A percentile compares a stretch with the other conserved stretches of the same genome.
phyloP scores from a whole-genome alignment of 495 filamentous ascomycete species.

The Annulohypoxylon nitens region DNA sequence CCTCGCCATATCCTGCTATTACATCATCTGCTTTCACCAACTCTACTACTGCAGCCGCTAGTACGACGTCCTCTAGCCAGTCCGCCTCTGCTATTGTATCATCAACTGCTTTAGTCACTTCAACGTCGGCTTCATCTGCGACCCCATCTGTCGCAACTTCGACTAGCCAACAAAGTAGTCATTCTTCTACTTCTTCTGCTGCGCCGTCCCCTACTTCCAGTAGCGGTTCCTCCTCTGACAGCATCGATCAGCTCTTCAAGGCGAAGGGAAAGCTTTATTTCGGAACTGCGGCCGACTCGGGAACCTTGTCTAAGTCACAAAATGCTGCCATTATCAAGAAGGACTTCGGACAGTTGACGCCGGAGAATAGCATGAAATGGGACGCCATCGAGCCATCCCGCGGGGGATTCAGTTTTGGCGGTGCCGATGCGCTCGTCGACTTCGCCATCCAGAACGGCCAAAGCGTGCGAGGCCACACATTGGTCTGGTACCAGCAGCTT shows the following conservation, averaged over 20 bases:
- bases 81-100: conserved; percentile 9
- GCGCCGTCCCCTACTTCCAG: conserved; percentile 10
- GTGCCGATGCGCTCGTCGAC: conserved; percentile 62
- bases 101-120: conserved; percentile 18
- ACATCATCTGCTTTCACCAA: conserved; percentile 3
- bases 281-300: conserved; percentile 65
- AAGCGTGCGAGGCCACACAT: conserved; percentile 65
- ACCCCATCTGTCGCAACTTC: conserved; percentile 5
- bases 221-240: conserved; percentile 26
- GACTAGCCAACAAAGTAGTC: conserved; percentile 1
- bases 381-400: conserved; percentile 64
- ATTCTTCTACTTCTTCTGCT: conserved; percentile 20
- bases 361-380: conserved; percentile 68
- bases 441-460: conserved; percentile 62
- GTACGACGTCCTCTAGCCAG: background rate
- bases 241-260: conserved; percentile 57
- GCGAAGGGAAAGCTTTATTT: conserved; percentile 71
- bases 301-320: conserved; percentile 59
- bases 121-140: background rate
- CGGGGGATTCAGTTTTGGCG: conserved; percentile 59
- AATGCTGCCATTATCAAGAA: conserved; percentile 64
- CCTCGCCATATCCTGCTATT: background rate
- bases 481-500: conserved; percentile 69
- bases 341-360: conserved; percentile 68
- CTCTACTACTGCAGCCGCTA: background rate